Evolutionary conservation across 495 filamentous ascomycete species (phyloP), one percentile per base, ranked within the genome.

Genomic region (Penicillium canariense): DNA sequence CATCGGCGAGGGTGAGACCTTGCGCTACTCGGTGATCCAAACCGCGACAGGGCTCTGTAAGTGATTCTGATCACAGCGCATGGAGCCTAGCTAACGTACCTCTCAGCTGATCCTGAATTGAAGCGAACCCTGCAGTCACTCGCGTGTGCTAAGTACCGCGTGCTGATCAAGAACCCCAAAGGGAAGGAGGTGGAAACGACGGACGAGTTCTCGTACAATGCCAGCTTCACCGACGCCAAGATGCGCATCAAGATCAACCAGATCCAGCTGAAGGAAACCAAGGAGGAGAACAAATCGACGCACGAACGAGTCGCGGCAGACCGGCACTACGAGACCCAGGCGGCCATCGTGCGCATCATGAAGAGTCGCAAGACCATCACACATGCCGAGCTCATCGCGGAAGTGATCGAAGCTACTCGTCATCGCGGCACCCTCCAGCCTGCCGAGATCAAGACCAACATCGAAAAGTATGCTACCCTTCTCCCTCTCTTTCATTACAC

Each of bases 161-260:
- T 97, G n/a, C 79, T 99, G 15, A 77, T 66, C 46, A 99, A 99
- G 71, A 79, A 82, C 47, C 95, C 94, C 26, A 91, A 88, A 68
- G 88, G 90, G 43, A 82, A 84, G 35, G 91, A 97, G 0, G 86
- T 99, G 46, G 77, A 80, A 47, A 58, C 71, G 1, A 88, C 80
- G 4, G 94, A 99, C 67, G 83, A 81, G 11, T 99, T 99, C 63
- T 77, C 77, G 0, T 81, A 94, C 55, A 97, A 97, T 70, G 57
- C 76, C 23, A 66, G 61, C 15, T 99, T 99, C 70, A 72, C 72
- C 15, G 87, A 96, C 59, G 79, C 81, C 25, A 96, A 96, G 71
- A 89, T 87, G 72, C 86, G 91, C 52, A 86, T 99, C 72, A 97
- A 99, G 77, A 96, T 97, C 77, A 98, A 97, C 72, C 90, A 95